Percentiles rank a stretch among this genome's conserved stretches.
phyloP scores from a whole-genome alignment of 768 basidiomycete species.

The Guyanaporus albipodus region DNA sequence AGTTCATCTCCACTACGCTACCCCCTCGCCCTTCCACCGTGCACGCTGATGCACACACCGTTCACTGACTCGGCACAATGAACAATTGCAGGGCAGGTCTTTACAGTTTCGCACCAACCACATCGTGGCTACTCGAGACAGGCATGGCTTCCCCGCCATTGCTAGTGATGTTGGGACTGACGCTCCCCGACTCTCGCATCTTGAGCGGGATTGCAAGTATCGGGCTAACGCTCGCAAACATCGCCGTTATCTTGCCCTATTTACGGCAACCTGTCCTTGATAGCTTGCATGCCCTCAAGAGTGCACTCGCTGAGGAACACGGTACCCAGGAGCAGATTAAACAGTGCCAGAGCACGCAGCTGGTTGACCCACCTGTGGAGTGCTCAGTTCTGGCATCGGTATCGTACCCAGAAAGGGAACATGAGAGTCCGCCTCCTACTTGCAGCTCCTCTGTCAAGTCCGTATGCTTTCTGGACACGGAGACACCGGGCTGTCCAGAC shows the following conservation, averaged over 20 bases:
- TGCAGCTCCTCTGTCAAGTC: constrained; percentile 1
- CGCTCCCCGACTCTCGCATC: constrained; percentile 28
- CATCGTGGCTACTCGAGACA: constrained; percentile 18
- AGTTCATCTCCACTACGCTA: background rate
- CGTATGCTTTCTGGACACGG: background rate
- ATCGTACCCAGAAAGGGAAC: background rate
- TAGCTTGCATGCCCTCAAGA: constrained; percentile 1
- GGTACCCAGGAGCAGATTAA: background rate
- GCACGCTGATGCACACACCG: constrained; percentile 4
- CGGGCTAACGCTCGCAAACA: constrained; percentile 24
- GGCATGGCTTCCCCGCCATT: constrained; percentile 25
- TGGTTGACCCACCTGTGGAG: background rate
- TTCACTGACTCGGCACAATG: constrained; percentile 12
- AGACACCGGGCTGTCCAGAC: background rate
- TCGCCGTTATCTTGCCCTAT: constrained; percentile 22
- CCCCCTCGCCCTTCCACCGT: background rate
- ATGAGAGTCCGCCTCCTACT: background rate
- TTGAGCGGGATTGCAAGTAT: constrained; percentile 22
- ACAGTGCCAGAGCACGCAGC: background rate
- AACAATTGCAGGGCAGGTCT: constrained; percentile 26
- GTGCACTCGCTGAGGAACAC: background rate
- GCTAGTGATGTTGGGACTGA: constrained; percentile 22
- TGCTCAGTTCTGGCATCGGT: background rate
- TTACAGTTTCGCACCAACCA: constrained; percentile 22
- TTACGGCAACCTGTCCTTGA: constrained; percentile 21